Evolutionary conservation across 1,284 basidiomycete genomes (phyloP), one percentile per base, ranked within the genome.

Genomic region (Leccinum fallax): DNA sequence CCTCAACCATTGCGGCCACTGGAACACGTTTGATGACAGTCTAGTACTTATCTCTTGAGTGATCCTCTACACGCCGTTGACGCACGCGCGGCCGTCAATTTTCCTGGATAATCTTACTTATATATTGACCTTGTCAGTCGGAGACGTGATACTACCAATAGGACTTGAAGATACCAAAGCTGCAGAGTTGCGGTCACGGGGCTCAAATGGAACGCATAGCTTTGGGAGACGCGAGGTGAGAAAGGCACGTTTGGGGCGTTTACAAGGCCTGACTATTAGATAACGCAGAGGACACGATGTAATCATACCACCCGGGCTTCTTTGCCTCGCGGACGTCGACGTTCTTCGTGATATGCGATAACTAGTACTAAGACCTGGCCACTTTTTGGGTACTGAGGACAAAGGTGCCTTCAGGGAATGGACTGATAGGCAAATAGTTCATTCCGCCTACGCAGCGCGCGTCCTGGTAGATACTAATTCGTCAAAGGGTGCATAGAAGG

Each of bases 291-390:
- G 34, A 36, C 66, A 70, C 60, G 68, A 59, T 64, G 59, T 4
- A 57, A 49, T 43, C 63, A 28, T 57, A 58, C 69, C 30, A 21
- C 54, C 43, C 19, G 46, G 21, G 11, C 60, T 71, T 71, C 60
- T 68, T 54, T 59, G 66, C 67, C 69, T 70, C 63, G 28, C 15
- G 67, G 53, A 68, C 6, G 57, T 67, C 8, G 55, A 40, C 51
- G 21, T 58, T 64, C 63, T 61, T 4, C 28, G 38, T 5, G 24
- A 36, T 40, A 49, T n/a, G 24, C 6, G n/a, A n/a, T 30, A n/a
- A 43, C 19, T 26, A 11, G n/a, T 53, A 28, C 3, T 43, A 9
- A 10, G n/a, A 11, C 2, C 32, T 10, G 53, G 26, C 13, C 26
- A 15, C 28, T 10, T 62, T 53, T 9, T 55, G 19, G 4, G 26